phyloP scores from a whole-genome alignment of 2,329 filamentous ascomycete species.

The Endocalyx cinctus region DNA sequence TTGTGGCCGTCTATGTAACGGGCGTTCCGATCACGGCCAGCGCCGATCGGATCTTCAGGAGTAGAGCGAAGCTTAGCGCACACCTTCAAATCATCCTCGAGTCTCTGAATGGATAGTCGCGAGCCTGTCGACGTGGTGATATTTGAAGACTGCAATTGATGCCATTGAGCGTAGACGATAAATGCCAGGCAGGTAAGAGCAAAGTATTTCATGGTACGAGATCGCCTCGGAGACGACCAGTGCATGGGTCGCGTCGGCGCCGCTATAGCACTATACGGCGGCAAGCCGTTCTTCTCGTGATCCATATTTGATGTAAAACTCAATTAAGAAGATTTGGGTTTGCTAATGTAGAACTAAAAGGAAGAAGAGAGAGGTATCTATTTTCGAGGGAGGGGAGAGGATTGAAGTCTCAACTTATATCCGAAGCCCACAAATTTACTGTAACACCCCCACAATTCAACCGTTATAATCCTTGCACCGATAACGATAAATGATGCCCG shows the following conservation, averaged over 20 bases:
- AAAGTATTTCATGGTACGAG: slow-evolving; percentile 38
- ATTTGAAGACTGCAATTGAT: slow-evolving; percentile 32
- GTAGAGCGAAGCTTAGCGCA: slow-evolving; percentile 52
- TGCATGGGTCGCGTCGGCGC: slow-evolving; percentile 22
- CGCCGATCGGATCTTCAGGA: slow-evolving; percentile 51
- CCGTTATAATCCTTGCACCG: no score
- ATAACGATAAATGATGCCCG: no score
- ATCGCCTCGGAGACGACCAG: slow-evolving; percentile 35
- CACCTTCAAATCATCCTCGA: slow-evolving; percentile 49
- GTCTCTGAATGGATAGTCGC: slow-evolving; percentile 44
- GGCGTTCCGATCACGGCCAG: slow-evolving; percentile 55
- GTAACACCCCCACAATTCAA: no score
- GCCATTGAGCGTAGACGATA: slow-evolving; percentile 46
- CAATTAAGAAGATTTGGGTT: no score
- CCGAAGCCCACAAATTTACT: no score
- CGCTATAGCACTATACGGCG: slow-evolving; percentile 37
- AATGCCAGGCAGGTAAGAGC: slow-evolving; percentile 45
- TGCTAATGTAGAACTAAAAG: no score
- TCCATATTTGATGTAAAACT: no score
- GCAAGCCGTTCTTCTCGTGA: slow-evolving; percentile 38
- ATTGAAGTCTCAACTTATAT: no score
- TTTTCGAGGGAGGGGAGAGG: no score
- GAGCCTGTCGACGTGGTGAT: slow-evolving; percentile 11
- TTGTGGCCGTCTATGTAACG: slow-evolving; percentile 55
- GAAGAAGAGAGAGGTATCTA: no score